A percentile compares a stretch with the other conserved stretches of the same genome.
phyloP scores from a whole-genome alignment of 192 early-diverging fungal genomes.

The Coemansia sp. region DNA sequence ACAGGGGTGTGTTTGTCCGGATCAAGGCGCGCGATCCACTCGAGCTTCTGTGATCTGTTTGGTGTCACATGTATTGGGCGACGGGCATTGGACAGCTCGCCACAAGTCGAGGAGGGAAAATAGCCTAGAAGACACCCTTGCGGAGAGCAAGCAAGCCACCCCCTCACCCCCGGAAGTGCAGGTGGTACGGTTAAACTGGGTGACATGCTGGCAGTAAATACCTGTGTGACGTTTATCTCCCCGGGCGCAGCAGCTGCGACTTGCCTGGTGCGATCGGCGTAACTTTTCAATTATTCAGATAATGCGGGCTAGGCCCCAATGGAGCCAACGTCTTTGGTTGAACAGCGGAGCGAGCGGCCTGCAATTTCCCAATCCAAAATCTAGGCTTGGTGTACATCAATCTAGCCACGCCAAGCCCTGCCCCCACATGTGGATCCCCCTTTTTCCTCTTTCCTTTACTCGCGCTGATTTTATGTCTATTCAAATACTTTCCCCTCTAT shows the following conservation, averaged over 20 bases:
- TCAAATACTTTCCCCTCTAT: background rate
- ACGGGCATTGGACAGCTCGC: background rate
- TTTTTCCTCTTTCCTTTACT: slow-evolving; percentile 6
- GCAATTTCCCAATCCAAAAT: background rate
- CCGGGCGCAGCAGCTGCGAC: background rate
- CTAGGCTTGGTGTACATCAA: background rate
- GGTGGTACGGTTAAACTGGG: background rate
- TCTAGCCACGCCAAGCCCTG: background rate
- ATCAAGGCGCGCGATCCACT: background rate
- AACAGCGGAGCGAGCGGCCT: background rate
- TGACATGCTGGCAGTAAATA: background rate
- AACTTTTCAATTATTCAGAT: background rate
- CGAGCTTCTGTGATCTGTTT: background rate
- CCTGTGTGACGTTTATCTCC: background rate
- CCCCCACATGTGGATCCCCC: background rate
- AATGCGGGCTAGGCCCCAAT: background rate
- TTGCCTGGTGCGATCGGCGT: background rate
- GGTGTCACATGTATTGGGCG: background rate
- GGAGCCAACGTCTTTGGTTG: background rate
- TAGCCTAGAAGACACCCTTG: background rate
- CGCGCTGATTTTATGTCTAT: slow-evolving; percentile 3
- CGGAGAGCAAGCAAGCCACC: background rate
- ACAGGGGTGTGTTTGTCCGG: background rate
- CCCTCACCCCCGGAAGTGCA: background rate
- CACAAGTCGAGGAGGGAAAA: background rate